Evolutionary conservation across 345 rosid genomes (phyloP), one percentile per base, ranked within the genome.

Genomic region (Eucalyptus tenuipes): DNA sequence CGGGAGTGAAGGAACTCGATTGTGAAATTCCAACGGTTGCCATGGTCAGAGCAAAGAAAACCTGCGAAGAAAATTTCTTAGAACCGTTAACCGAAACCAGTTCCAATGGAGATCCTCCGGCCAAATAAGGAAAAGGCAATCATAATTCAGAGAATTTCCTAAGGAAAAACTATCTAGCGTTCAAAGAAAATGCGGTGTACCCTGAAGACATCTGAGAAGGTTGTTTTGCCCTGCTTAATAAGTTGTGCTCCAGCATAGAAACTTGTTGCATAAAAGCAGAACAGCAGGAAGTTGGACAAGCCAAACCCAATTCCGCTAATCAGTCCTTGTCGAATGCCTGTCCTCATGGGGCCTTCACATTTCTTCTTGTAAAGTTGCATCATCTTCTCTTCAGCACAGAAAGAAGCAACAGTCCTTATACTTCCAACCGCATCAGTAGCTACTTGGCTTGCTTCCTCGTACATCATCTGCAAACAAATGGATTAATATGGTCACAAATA

Each of bases 371-470:
- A 97, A 80, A 95, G 93, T 47, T 95, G 89, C 96, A 95, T 95
- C 64, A 95, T 95, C 90, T 94, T 97, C 90, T 96, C 98, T 88
- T 96, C 99, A 2, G 96, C 97, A 89, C 98, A 95, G 90, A 94
- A 97, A 24, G 99, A 97, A 79, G 99, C 96, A 52, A 97, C 97
- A 31, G 99, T 95, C 91, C 99, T 94, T 87, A 97, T 95, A 81
- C 97, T 95, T 85, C 98, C 97, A 4, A 95, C 99, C 13, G 99
- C 99, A 87, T 97, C 99, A 25, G 91, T 94, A 11, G 99, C 99
- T 52, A 97, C 97, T 93, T 96, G 99, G 90, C 98, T 96, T 31
- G 98, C 99, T 91, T 97, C 97, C 93, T 96, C 99, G 18, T 97
- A 97, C 99, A 93, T 95, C 92, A 88, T 90, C 99, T 97, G 95